phyloP scores from a whole-genome alignment of 768 basidiomycete species.

The Suillus lakei region DNA sequence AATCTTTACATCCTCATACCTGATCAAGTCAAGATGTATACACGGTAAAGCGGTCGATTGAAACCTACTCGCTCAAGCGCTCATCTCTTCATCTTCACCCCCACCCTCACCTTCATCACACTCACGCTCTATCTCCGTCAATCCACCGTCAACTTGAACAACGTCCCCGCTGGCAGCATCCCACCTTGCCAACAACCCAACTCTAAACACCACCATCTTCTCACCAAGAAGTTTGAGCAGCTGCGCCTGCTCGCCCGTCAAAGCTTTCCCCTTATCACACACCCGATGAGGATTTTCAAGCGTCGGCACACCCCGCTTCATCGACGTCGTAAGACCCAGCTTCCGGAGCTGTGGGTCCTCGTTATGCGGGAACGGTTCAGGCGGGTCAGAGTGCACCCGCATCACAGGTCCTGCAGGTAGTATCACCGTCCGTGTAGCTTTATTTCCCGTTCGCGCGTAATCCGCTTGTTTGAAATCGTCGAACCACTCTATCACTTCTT shows the following conservation, averaged over 20 bases:
- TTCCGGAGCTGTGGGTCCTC: constrained; percentile 97
- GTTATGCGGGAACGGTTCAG: constrained; percentile 93
- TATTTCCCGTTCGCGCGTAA: constrained; percentile 89
- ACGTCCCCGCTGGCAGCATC: constrained; percentile 70
- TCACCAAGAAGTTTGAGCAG: constrained; percentile 90
- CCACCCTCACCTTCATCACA: constrained; percentile 45
- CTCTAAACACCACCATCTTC: constrained; percentile 84
- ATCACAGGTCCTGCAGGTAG: constrained; percentile 87
- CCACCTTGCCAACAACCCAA: constrained; percentile 76
- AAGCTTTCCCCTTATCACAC: constrained; percentile 79
- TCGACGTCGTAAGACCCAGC: constrained; percentile 82
- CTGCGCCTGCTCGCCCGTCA: constrained; percentile 90
- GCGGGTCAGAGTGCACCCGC: constrained; percentile 76
- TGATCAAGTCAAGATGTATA: not conserved
- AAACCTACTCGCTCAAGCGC: constrained; percentile 52
- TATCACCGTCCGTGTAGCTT: constrained; percentile 71
- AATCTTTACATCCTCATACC: not conserved
- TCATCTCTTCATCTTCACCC: constrained; percentile 51
- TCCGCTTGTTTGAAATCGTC: constrained; percentile 86
- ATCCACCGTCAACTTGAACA: constrained; percentile 54
- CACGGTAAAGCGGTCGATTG: not conserved
- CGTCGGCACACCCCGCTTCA: constrained; percentile 89
- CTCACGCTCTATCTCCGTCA: constrained; percentile 33
- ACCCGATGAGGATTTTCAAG: constrained; percentile 79
- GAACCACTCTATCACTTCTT: constrained; percentile 95